These are phyloP conservation scores for Mycena vitilis DNA, from an alignment of 768 basidiomycete genomes.

Conservation along the genomic window DNA sequence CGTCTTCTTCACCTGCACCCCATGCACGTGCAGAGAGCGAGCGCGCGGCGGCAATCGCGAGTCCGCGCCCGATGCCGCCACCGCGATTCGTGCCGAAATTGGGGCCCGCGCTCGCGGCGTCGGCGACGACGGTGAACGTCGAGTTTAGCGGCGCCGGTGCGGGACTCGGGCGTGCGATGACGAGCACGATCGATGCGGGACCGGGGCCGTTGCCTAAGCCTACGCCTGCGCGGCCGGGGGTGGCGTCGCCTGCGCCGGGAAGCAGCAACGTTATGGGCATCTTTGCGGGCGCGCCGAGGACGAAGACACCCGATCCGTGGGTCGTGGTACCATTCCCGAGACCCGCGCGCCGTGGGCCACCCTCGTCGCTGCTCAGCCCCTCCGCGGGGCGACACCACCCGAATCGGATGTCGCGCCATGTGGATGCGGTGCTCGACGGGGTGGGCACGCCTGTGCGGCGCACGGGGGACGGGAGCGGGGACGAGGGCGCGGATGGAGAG, in stretches of 20 bases:
- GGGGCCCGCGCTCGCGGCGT: conserved; percentile 86
- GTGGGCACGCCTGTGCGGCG: conserved; percentile 30
- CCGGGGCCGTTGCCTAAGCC: conserved; percentile 28
- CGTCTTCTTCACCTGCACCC: conserved; percentile 32
- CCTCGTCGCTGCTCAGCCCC: conserved; percentile 5
- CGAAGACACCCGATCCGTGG: conserved; percentile 72
- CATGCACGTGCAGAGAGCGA: neutral
- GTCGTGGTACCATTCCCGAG: conserved; percentile 66
- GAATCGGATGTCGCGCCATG: conserved; percentile 67
- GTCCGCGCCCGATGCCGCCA: conserved; percentile 43
- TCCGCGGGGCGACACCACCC: conserved; percentile 31
- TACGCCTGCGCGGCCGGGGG: conserved; percentile 24
- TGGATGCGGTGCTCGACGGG: conserved; percentile 84
- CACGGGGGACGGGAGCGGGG: conserved; percentile 39
- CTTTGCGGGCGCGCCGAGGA: conserved; percentile 87
- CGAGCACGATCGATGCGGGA: conserved; percentile 49
- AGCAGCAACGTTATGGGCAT: conserved; percentile 78
- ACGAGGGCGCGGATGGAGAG: conserved; percentile 52
- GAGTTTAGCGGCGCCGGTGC: conserved; percentile 88
- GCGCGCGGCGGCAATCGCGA: conserved; percentile 30
- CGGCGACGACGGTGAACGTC: conserved; percentile 93
- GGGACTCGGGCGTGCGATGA: conserved; percentile 68
- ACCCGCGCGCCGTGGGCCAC: conserved; percentile 40
- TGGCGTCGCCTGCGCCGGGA: conserved; percentile 55
- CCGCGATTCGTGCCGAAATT: conserved; percentile 79